phyloP scores from a whole-genome alignment of 345 rosid species.

The Diplotaxis tenuifolia region DNA sequence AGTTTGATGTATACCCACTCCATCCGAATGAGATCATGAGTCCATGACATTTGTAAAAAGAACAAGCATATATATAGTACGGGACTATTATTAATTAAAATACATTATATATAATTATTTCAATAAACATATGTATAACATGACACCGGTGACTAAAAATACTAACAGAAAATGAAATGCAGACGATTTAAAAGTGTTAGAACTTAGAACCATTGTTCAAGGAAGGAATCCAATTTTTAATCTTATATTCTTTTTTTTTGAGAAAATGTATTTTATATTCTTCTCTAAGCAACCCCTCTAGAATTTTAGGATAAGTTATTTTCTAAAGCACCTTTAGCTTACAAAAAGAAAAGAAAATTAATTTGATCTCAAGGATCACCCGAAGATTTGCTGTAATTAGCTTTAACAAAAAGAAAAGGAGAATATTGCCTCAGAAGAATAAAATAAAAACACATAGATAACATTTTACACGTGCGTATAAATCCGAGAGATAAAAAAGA shows the following conservation, averaged over 20 bases:
- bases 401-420: background rate
- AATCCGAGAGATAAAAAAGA: background rate
- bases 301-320: background rate
- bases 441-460: background rate
- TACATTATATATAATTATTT: background rate
- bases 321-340: background rate
- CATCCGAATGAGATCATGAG: background rate
- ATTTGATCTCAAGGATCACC: background rate
- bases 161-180: background rate
- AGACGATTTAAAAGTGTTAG: background rate
- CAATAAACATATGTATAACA: background rate
- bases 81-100: background rate
- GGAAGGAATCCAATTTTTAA: background rate
- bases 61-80: background rate
- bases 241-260: no score
- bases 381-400: background rate
- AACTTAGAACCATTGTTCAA: background rate
- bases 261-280: no score
- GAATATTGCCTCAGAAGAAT: background rate
- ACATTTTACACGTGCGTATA: slow-evolving; percentile 14
- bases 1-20: background rate
- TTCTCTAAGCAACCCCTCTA: background rate
- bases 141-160: background rate
- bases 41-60: background rate
- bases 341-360: background rate